phyloP scores from a whole-genome alignment of 2,329 filamentous ascomycete genomes.

The Aspergillus candidus region DNA sequence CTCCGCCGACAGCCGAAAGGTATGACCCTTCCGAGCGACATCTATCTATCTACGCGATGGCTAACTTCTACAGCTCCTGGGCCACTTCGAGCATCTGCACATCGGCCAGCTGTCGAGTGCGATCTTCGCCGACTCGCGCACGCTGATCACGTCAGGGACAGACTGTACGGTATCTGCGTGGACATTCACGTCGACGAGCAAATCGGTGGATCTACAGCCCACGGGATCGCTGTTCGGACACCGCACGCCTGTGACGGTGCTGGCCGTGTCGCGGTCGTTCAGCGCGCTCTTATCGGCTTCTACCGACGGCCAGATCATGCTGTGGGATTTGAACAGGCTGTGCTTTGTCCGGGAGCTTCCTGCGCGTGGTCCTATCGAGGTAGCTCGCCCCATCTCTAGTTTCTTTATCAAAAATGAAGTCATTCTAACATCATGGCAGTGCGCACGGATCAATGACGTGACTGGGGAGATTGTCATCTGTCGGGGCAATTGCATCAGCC shows the following conservation, averaged over 20 bases:
- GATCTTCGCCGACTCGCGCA: conserved; percentile 81
- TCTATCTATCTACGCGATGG: neutral
- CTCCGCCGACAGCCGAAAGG: conserved; percentile 72
- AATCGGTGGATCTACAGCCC: conserved; percentile 70
- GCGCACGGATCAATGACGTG: conserved; percentile 80
- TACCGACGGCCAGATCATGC: conserved; percentile 70
- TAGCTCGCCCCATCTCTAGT: conserved; percentile 17
- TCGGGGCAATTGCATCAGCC: conserved; percentile 63
- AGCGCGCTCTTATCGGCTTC: conserved; percentile 81
- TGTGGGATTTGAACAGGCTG: conserved; percentile 91
- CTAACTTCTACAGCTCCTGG: conserved; percentile 51
- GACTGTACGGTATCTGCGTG: conserved; percentile 89
- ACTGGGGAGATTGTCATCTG: conserved; percentile 86
- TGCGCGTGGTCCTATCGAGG: conserved; percentile 46
- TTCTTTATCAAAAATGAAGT: neutral
- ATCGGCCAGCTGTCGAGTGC: conserved; percentile 81
- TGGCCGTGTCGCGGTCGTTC: conserved; percentile 82
- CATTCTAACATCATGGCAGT: conserved; percentile 48
- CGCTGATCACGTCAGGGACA: conserved; percentile 82
- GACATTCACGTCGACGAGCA: conserved; percentile 60
- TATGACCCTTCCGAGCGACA: conserved; percentile 23
- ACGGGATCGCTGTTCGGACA: conserved; percentile 84
- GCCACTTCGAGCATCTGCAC: conserved; percentile 89
- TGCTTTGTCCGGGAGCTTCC: conserved; percentile 76
- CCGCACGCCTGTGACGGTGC: conserved; percentile 70